Conservation (phyloP, 1,284 basidiomycete genomes). For the Anthracocystis panici-leucophaei region DNA sequence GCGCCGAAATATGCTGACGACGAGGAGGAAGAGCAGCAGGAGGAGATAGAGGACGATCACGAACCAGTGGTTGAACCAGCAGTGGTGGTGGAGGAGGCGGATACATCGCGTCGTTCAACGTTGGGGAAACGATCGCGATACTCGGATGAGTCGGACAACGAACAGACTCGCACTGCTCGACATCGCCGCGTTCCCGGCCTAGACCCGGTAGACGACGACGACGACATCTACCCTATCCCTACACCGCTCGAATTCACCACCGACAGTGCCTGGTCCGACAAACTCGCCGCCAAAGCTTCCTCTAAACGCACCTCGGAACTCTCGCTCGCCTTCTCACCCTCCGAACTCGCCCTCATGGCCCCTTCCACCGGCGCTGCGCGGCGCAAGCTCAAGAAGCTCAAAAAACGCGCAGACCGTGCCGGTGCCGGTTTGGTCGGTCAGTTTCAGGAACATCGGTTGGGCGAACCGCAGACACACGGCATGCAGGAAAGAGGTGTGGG, state of each 20-base stretch:
- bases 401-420: constrained; percentile 38
- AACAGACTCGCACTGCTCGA: background rate
- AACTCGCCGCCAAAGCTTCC: constrained; percentile 28
- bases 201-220: constrained; percentile 7
- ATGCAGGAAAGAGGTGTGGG: constrained; percentile 10
- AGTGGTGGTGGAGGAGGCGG: constrained; percentile 3
- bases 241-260: background rate
- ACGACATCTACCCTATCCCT: background rate
- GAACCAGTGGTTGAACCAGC: background rate
- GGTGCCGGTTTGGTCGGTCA: constrained; percentile 43
- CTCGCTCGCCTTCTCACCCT: constrained; percentile 29
- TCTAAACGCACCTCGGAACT: constrained; percentile 36
- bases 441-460: constrained; percentile 31
- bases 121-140: constrained; percentile 41
- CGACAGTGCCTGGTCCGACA: constrained; percentile 25
- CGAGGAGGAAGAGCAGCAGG: constrained; percentile 8
- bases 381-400: constrained; percentile 50
- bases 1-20: constrained; percentile 17
- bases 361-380: constrained; percentile 16
- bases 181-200: constrained; percentile 26
- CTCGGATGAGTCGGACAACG: constrained; percentile 11
- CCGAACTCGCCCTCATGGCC: constrained; percentile 42
- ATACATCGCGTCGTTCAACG: constrained; percentile 31
- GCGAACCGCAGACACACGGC: background rate
- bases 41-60: constrained; percentile 31